Evolutionary conservation across 148 eudicot genomes (phyloP).

Genomic region (Chenopodium berlandieri): DNA sequence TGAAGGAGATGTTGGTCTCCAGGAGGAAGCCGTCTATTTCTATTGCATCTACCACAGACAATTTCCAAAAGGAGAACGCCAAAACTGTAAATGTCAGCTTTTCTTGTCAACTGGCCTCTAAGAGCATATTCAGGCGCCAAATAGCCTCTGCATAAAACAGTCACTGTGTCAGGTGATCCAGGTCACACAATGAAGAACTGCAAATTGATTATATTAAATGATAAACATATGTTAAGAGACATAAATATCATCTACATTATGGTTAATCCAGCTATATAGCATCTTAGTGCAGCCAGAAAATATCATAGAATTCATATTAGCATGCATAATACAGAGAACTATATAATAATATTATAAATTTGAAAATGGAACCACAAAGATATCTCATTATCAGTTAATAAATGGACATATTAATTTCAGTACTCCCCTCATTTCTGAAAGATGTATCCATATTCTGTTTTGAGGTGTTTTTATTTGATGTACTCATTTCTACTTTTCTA

Average conservation of each 20-base stretch:
- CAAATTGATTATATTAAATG: neutral
- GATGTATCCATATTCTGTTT: too few relatives aligned
- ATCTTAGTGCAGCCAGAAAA: neutral
- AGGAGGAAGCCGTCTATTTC: slow-evolving; percentile 42
- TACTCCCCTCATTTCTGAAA: too few relatives aligned
- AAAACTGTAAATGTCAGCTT: slow-evolving; percentile 85
- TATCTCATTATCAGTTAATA: neutral
- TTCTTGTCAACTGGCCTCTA: slow-evolving; percentile 68
- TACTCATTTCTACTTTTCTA: too few relatives aligned
- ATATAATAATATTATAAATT: neutral
- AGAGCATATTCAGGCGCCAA: slow-evolving; percentile 93
- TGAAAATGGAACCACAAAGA: neutral
- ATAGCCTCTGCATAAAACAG: slow-evolving; percentile 63
- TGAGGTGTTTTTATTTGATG: too few relatives aligned
- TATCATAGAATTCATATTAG: neutral
- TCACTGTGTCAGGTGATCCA: neutral
- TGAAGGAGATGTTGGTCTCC: slow-evolving; percentile 67
- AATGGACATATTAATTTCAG: neutral
- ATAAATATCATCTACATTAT: neutral
- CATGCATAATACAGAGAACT: neutral
- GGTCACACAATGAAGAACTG: neutral
- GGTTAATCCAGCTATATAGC: neutral
- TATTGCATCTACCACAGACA: slow-evolving; percentile 72
- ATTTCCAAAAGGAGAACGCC: slow-evolving; percentile 89
- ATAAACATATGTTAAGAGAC: neutral